Base-by-base conservation (phyloP, 768 basidiomycete genomes). In the Tulasnella sp. region DNA sequence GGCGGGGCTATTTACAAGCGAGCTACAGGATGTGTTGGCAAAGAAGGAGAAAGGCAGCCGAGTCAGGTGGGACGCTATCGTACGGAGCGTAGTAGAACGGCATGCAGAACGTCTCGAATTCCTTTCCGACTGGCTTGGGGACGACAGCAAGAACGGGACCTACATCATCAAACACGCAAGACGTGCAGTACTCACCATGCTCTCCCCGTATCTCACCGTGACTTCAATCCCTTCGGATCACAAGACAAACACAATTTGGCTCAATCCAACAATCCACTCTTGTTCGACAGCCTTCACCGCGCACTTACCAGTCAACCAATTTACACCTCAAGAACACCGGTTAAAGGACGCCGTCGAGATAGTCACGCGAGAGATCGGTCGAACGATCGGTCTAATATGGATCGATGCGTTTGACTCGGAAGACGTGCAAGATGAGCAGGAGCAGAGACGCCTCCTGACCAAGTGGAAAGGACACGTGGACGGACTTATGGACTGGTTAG, bases 401-500 rank as follows among this genome's bases (percentile, higher is more conserved):
- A 42, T 70, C 37, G 36, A 38, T 31, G 69, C 69, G 40, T 70
- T 38, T 17, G 69, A 70, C 34, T 25, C 69, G 22, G 69, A 70
- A n/a, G 69, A 2, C 9, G 3, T 38, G 69, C n/a, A n/a, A n/a
- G 69, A 38, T n/a, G 69, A 70, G 69, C 1, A 17, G 22, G 69
- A 45, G n/a, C 74, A 67, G 31, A 4, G 14, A 3, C 4, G 29
- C 36, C 67, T 75, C 19, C 25, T 75, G 29, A 38, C 11, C 17
- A 37, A 67, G 17, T 75, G 74, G 74, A 36, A 31, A 29, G 1
- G 14, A 12, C 19, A 69, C 22, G 58, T 75, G 37, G 74, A 75
- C 31, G 8, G 42, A n/a, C 42, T 75, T 5, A 37, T 75, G 34
- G 74, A 34, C n/a, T 75, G 74, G 74, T 54, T 75, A 22, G 74